phyloP scores from a whole-genome alignment of 75 land plant species.

The Isoetes taiwanensis region DNA sequence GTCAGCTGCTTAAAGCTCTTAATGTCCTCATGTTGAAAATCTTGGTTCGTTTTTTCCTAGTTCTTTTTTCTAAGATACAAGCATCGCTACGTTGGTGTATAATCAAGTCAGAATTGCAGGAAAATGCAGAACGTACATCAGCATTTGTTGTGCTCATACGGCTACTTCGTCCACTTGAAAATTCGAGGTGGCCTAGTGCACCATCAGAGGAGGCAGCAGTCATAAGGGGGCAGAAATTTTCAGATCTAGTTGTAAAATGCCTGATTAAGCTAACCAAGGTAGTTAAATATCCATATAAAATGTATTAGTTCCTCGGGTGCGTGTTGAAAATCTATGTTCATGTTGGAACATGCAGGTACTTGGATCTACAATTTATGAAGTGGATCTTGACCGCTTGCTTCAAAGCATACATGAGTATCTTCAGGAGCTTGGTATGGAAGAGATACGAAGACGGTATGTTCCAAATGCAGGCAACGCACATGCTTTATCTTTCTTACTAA shows the following conservation, averaged over 20 bases:
- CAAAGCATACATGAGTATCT: slow-evolving; percentile 92
- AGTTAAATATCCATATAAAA: background rate
- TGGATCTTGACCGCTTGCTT: slow-evolving; percentile 89
- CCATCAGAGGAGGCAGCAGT: slow-evolving; percentile 37
- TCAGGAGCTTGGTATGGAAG: slow-evolving; percentile 97
- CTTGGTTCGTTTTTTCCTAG: slow-evolving; percentile 37
- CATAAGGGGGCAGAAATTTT: slow-evolving; percentile 73
- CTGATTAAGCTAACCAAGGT: slow-evolving; percentile 95
- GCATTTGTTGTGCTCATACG: slow-evolving; percentile 91
- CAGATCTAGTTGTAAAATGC: slow-evolving; percentile 95
- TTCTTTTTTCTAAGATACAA: background rate
- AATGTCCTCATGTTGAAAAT: slow-evolving; percentile 98
- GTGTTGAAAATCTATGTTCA: background rate
- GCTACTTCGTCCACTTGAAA: slow-evolving; percentile 71
- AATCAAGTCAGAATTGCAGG: slow-evolving; percentile 36
- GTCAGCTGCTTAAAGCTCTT: slow-evolving; percentile 89
- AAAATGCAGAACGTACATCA: slow-evolving; percentile 95
- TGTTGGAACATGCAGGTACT: slow-evolving; percentile 48
- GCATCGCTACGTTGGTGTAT: background rate
- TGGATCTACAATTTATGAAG: slow-evolving; percentile 74
- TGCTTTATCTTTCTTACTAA: background rate
- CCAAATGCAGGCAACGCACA: background rate
- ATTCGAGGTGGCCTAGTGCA: slow-evolving; percentile 67
- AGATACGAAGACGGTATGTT: slow-evolving; percentile 78
- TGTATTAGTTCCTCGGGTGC: background rate